phyloP scores from a whole-genome alignment of 768 basidiomycete genomes.

The Sporobolomyces pararoseus region DNA sequence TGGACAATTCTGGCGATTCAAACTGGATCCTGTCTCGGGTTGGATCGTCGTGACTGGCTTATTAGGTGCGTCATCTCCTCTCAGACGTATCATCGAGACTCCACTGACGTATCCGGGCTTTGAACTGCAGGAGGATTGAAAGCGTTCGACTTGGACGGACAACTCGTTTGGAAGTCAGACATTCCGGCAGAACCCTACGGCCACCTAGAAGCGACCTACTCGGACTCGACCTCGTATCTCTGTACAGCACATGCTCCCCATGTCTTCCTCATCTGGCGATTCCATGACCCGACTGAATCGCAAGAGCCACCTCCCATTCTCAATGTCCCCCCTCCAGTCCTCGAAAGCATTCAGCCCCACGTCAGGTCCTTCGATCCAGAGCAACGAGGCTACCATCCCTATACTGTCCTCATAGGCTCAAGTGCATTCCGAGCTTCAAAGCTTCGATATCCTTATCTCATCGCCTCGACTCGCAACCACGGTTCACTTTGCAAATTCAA shows the following conservation, averaged over 20 bases:
- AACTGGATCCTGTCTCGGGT: neutral
- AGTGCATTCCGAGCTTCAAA: neutral
- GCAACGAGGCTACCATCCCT: no score
- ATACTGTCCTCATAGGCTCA: no score
- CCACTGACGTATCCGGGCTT: no score
- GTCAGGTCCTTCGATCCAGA: no score
- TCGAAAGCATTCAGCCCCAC: neutral
- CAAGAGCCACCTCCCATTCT: neutral
- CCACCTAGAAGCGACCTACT: constrained; percentile 15
- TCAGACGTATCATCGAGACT: neutral
- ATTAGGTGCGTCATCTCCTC: no score
- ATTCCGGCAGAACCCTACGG: rapidly evolving
- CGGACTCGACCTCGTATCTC: neutral
- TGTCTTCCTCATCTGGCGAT: neutral
- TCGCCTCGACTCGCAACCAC: no score
- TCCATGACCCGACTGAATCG: no score
- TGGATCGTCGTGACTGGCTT: constrained; percentile 24
- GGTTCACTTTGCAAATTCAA: no score
- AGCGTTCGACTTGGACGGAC: constrained; percentile 4
- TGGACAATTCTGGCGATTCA: constrained; percentile 23
- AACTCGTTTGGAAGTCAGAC: neutral
- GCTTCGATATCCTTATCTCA: neutral
- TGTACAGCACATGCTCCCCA: neutral
- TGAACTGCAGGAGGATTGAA: neutral
- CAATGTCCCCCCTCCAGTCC: neutral